These are phyloP conservation scores for Candida ipomoeae DNA, from an alignment of 805 yeast species.

Conservation along the genomic window DNA sequence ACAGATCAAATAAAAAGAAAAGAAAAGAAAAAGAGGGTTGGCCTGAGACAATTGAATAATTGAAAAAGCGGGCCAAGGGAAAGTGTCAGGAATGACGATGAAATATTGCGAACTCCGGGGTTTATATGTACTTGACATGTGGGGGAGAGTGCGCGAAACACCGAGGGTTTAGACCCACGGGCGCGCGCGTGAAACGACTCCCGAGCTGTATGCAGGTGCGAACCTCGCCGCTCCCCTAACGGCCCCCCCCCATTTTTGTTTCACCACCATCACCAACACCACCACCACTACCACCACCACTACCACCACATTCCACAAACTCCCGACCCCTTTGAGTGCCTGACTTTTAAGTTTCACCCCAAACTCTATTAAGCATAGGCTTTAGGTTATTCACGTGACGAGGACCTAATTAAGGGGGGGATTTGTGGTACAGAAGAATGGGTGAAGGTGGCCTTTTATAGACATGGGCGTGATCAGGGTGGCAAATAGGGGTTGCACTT, in stretches of 20 bases:
- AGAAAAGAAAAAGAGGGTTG: background rate
- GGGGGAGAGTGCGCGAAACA: background rate
- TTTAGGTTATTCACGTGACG: too few relatives aligned
- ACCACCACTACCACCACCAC: too few relatives aligned
- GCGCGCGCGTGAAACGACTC: background rate
- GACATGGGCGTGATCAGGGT: too few relatives aligned
- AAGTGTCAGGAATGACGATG: background rate
- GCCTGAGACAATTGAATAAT: background rate
- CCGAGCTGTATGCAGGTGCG: background rate
- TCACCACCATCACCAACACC: too few relatives aligned
- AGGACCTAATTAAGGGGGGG: too few relatives aligned
- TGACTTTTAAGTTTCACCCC: too few relatives aligned
- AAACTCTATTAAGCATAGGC: too few relatives aligned
- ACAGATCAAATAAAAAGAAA: background rate
- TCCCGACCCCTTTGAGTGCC: too few relatives aligned
- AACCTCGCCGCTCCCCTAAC: background rate
- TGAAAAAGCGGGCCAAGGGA: background rate
- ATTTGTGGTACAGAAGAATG: too few relatives aligned
- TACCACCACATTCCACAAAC: too few relatives aligned
- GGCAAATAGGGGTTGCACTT: too few relatives aligned
- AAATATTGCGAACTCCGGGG: conserved; percentile 2
- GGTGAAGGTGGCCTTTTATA: too few relatives aligned
- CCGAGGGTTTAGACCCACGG: conserved; percentile 1
- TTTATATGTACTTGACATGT: background rate
- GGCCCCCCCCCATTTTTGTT: background rate